These are phyloP conservation scores for Blastocystis sp. DNA, from an alignment of 352 stramenopile species.

Conservation along the genomic window DNA sequence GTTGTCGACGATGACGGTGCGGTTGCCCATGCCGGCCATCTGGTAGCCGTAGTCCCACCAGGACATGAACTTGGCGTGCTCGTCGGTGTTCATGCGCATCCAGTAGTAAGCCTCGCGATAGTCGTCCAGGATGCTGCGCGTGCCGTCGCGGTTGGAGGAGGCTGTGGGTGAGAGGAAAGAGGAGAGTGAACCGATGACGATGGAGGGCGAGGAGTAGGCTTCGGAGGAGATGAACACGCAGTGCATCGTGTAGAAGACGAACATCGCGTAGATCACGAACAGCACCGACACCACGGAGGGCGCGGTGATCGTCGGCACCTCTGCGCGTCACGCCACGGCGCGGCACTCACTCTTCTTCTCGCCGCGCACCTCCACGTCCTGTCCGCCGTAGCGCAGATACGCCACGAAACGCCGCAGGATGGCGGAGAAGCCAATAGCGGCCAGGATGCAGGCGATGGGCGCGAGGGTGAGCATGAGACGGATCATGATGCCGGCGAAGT, in stretches of 20 bases:
- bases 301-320: background rate
- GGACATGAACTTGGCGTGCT: constrained; percentile 76
- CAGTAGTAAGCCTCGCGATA: constrained; percentile 91
- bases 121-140: constrained; percentile 88
- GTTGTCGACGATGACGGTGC: constrained; percentile 84
- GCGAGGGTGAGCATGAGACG: constrained; percentile 85
- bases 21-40: constrained; percentile 84
- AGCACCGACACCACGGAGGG: constrained; percentile 70
- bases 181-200: constrained; percentile 81
- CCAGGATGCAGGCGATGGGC: constrained; percentile 85
- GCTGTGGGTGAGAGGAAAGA: constrained; percentile 23
- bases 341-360: constrained; percentile 50
- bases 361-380: constrained; percentile 38
- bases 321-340: background rate
- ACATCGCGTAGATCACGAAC: constrained; percentile 74
- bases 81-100: constrained; percentile 83
- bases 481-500: constrained; percentile 80
- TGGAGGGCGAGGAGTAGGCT: constrained; percentile 85
- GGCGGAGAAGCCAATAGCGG: constrained; percentile 80
- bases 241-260: constrained; percentile 84
- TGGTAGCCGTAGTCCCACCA: constrained; percentile 86
- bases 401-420: constrained; percentile 73
- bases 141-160: constrained; percentile 75
- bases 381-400: constrained; percentile 65
- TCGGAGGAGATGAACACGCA: constrained; percentile 83